Conservation (phyloP, 495 filamentous ascomycete species). For the Talaromyces wortmannii region DNA sequence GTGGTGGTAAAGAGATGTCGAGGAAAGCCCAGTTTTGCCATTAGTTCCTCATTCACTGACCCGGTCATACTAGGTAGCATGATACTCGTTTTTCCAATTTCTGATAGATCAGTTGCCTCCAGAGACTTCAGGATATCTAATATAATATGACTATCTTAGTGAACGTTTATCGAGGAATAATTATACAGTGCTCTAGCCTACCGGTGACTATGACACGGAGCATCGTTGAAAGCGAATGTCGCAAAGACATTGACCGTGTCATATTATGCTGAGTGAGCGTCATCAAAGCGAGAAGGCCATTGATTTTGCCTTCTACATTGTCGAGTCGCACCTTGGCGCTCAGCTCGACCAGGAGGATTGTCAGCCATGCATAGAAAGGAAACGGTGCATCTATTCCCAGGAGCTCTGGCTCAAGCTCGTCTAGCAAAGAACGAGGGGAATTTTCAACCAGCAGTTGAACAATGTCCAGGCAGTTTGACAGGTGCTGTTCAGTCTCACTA, state of each 20-base stretch:
- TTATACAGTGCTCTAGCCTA: constrained; percentile 5
- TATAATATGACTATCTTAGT: constrained; percentile 10
- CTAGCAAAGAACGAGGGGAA: constrained; percentile 64
- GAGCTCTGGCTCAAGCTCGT: constrained; percentile 27
- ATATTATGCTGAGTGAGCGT: constrained; percentile 26
- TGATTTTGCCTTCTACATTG: constrained; percentile 20
- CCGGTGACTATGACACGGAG: constrained; percentile 28
- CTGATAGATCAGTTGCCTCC: constrained; percentile 12
- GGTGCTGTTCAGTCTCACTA: constrained; percentile 45
- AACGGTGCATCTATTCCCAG: constrained; percentile 43
- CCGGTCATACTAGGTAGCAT: constrained; percentile 19
- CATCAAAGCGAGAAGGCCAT: constrained; percentile 23
- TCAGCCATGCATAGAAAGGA: constrained; percentile 75
- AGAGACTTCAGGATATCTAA: constrained; percentile 31
- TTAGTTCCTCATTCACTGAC: constrained; percentile 21
- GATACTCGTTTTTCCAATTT: constrained; percentile 6
- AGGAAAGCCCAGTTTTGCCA: constrained; percentile 23
- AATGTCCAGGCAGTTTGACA: constrained; percentile 61
- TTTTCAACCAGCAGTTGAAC: constrained; percentile 66
- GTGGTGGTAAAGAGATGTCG: constrained; percentile 17
- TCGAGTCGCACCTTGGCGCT: constrained; percentile 17
- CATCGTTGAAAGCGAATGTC: constrained; percentile 22
- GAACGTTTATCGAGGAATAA: not conserved
- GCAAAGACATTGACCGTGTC: constrained; percentile 19
- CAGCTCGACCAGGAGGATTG: constrained; percentile 29